A percentile compares a stretch with the other conserved stretches of the same genome.
These are phyloP conservation scores for Leccinellum albellum DNA, from an alignment of 768 basidiomycete species.

Conservation along the genomic window DNA sequence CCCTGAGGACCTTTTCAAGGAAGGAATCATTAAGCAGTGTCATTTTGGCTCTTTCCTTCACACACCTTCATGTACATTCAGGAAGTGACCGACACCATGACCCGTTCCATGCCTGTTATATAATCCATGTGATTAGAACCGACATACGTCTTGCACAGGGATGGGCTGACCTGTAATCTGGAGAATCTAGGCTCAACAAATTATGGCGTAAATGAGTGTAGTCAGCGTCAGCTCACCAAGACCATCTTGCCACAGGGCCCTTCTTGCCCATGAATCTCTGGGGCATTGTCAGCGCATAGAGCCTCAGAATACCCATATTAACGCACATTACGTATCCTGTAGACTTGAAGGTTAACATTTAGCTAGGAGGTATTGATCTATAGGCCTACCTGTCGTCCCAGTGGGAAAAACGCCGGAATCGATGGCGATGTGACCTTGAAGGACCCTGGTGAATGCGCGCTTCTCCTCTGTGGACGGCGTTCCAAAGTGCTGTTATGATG, in stretches of 20 bases:
- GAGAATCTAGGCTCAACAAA: neutral
- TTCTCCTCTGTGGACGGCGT: constrained; percentile 78
- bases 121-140: constrained; percentile 3
- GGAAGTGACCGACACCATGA: constrained; percentile 90
- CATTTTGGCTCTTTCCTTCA: neutral
- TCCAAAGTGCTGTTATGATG: constrained; percentile 73
- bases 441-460: constrained; percentile 85
- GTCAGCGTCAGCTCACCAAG: constrained; percentile 49
- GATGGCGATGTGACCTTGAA: constrained; percentile 89
- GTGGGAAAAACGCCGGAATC: constrained; percentile 81
- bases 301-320: neutral
- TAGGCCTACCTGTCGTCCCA: constrained; percentile 62
- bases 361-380: neutral
- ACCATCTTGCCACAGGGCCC: constrained; percentile 81
- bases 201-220: neutral
- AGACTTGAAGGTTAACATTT: neutral
- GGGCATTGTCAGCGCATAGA: neutral
- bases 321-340: constrained; percentile 56
- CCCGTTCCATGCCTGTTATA: constrained; percentile 81
- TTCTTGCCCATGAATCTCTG: constrained; percentile 80
- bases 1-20: constrained; percentile 49
- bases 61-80: constrained; percentile 86
- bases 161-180: constrained; percentile 54
- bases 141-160: neutral
- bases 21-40: constrained; percentile 4